Evolutionary conservation across 2,329 filamentous ascomycete genomes (phyloP).

Genomic region (Emergomyces orientalis): DNA sequence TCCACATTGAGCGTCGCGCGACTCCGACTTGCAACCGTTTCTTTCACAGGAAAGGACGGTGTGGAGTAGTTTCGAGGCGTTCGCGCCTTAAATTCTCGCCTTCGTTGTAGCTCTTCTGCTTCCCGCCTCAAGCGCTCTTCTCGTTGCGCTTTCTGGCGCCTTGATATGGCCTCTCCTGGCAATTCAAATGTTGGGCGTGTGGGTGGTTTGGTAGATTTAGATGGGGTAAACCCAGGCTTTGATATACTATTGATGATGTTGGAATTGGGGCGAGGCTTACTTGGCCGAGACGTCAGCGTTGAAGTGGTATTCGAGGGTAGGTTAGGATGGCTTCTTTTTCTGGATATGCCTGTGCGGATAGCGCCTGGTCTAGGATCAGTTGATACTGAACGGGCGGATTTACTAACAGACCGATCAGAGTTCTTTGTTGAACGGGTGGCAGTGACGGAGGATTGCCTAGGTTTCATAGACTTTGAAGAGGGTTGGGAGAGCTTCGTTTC

Average conservation of each 20-base stretch:
- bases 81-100: constrained; percentile 39
- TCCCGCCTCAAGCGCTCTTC: constrained; percentile 41
- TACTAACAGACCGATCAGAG: not conserved
- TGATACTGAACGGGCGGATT: not conserved
- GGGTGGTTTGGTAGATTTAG: constrained; percentile 44
- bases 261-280: constrained; percentile 1
- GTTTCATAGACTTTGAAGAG: not conserved
- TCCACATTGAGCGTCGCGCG: constrained; percentile 24
- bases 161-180: constrained; percentile 45
- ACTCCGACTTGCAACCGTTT: constrained; percentile 39
- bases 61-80: constrained; percentile 28
- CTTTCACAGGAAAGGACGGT: constrained; percentile 30
- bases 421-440: not conserved
- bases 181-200: constrained; percentile 44
- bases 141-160: constrained; percentile 43
- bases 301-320: constrained; percentile 1
- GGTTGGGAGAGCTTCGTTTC: not conserved
- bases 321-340: constrained; percentile 5
- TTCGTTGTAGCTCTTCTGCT: constrained; percentile 28
- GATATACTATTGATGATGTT: constrained; percentile 30
- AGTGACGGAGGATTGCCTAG: not conserved
- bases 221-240: constrained; percentile 40
- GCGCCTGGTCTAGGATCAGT: not conserved
- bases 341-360: not conserved
- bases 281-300: not conserved